These are phyloP conservation scores for Ceratocystis smalleyi DNA, from an alignment of 2,329 filamentous ascomycete genomes.

Conservation along the genomic window DNA sequence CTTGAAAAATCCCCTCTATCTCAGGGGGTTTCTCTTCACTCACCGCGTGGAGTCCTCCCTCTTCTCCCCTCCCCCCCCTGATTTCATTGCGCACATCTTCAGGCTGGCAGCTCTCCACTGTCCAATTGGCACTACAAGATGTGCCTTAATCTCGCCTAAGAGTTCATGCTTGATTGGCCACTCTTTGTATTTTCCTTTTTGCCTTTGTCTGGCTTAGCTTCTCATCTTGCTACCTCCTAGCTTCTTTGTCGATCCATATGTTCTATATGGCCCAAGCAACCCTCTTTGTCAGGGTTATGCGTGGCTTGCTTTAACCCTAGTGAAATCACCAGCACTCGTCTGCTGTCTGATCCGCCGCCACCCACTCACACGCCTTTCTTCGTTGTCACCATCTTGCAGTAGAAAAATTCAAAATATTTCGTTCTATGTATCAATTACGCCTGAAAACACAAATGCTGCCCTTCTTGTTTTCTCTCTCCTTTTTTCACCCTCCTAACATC, in stretches of 20 bases:
- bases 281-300: not conserved
- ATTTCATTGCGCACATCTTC: not conserved
- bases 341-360: not conserved
- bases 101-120: not conserved
- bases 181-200: not conserved
- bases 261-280: not conserved
- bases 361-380: not conserved
- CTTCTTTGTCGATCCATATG: not conserved
- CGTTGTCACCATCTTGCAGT: not conserved
- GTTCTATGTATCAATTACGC: conserved; percentile 17
- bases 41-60: not conserved
- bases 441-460: conserved; percentile 15
- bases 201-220: not conserved
- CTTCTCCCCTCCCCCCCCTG: not conserved
- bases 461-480: conserved; percentile 3
- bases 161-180: not conserved
- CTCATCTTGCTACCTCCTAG: not conserved
- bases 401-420: conserved; percentile 7
- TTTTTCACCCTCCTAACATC: not conserved
- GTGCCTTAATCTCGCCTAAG: not conserved
- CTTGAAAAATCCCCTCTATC: not conserved
- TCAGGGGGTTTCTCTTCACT: not conserved
- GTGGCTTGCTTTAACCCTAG: not conserved
- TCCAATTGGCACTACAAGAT: not conserved
- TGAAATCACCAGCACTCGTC: not conserved